Evolutionary conservation across 805 yeast species (phyloP).

Genomic region (Wickerhamiella hasegawae): DNA sequence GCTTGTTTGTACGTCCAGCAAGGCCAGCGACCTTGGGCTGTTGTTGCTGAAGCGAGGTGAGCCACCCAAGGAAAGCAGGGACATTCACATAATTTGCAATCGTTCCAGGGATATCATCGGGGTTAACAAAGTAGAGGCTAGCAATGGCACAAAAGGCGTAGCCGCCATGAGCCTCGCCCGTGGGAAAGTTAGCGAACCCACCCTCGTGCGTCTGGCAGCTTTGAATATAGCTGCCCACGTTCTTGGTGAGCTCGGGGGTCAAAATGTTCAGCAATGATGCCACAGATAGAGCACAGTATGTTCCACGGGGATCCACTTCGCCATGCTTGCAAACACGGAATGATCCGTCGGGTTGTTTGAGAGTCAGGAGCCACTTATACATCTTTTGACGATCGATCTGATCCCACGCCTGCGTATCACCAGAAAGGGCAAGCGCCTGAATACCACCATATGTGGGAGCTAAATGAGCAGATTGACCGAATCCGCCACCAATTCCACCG

Average conservation of each 20-base stretch:
- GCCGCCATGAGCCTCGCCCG: constrained; percentile 93
- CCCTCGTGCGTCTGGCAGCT: constrained; percentile 87
- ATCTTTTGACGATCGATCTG: constrained; percentile 31
- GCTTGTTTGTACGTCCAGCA: constrained; percentile 77
- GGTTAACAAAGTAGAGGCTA: constrained; percentile 33
- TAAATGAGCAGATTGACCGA: constrained; percentile 63
- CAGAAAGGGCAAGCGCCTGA: constrained; percentile 39
- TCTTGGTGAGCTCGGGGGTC: constrained; percentile 34
- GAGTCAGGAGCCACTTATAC: constrained; percentile 44
- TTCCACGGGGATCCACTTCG: constrained; percentile 67
- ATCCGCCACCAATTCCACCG: constrained; percentile 73
- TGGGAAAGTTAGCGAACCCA: constrained; percentile 76
- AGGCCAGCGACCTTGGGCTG: constrained; percentile 67
- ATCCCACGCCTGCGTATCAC: constrained; percentile 26
- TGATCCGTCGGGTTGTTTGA: constrained; percentile 60
- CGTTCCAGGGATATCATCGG: constrained; percentile 18
- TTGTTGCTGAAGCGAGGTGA: constrained; percentile 40
- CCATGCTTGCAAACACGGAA: constrained; percentile 64
- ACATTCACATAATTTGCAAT: constrained; percentile 29
- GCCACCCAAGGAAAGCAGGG: constrained; percentile 44
- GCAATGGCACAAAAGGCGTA: constrained; percentile 84
- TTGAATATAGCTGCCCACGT: constrained; percentile 42
- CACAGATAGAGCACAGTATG: constrained; percentile 68
- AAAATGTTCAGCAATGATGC: constrained; percentile 55
- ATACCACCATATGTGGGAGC: constrained; percentile 76